Base-by-base conservation (phyloP, 2,329 filamentous ascomycete genomes). In the Cordyceps cicadae region DNA sequence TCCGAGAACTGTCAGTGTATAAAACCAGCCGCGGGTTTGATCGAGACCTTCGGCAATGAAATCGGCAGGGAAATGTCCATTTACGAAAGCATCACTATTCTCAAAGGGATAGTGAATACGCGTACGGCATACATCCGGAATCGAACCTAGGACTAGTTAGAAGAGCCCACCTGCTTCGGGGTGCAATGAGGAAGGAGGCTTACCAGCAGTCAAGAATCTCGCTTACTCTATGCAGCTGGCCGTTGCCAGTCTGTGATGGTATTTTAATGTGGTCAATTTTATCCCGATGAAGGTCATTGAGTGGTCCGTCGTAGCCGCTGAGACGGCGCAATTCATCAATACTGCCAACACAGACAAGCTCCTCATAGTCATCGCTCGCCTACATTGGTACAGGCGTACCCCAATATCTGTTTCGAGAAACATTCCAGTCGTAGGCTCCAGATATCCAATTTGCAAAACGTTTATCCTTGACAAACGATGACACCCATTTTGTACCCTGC, bases 201-300 rank as follows among this genome's bases (percentile, higher is more conserved):
- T 45, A 59, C 92, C 92, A 97, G 71, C 92, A 96, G 76, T 97
- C 92, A 67, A 97, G 96, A 6, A 96, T 90, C 71, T 96, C 92
- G 56, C 90, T 87, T 9, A 93, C 82, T 66, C 92, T 87, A 68
- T 82, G 87, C 64, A 97, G 77, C n/a, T 81, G 80, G 19, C 92
- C 92, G 70, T 93, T 96, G 66, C 92, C 92, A 75, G 87, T 82
- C 74, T 90, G 88, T 71, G 90, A 94, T 0, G 92, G 92, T 65
- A 97, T 97, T 49, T 92, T 96, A 72, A 97, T 96, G 67, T 91
- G 81, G 70, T 97, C 92, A 64, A 97, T 88, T 73, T 93, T 93
- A 74, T 97, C 91, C 55, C 92, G 87, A 74, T 97, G 93, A 37
- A 97, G 81, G 69, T 97, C 92, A 14, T 82, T 87, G 58, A 97